Percentiles rank a stretch among this genome's conserved stretches.
Conservation (phyloP, 2,329 filamentous ascomycete species). For the Leptographium procerum region DNA sequence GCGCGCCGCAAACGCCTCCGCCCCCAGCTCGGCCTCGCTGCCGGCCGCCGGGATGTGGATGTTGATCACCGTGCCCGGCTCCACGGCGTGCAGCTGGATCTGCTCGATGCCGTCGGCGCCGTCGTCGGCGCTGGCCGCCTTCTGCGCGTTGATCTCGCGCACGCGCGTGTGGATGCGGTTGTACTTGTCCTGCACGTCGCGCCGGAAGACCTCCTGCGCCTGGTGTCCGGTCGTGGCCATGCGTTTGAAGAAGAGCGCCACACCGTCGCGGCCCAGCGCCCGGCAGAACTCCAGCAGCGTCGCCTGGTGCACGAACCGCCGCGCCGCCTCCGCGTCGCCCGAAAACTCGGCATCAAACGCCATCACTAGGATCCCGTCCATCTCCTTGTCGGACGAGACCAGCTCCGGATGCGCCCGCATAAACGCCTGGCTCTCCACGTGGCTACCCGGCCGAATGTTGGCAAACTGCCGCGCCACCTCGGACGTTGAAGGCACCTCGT, state of each 20-base stretch:
- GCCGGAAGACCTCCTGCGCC: constrained; percentile 79
- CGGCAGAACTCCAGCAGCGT: constrained; percentile 91
- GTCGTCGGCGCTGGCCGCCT: constrained; percentile 23
- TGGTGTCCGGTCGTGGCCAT: constrained; percentile 84
- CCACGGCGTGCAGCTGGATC: constrained; percentile 93
- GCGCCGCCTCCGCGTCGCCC: constrained; percentile 61
- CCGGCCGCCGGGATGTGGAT: constrained; percentile 66
- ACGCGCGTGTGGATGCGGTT: constrained; percentile 67
- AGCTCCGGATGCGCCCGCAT: constrained; percentile 69
- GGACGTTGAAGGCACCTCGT: constrained; percentile 66
- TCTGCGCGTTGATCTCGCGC: constrained; percentile 53
- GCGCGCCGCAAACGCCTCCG: constrained; percentile 51
- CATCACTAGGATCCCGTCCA: constrained; percentile 80
- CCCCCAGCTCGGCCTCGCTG: constrained; percentile 54
- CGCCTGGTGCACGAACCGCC: constrained; percentile 86
- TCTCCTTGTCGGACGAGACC: constrained; percentile 41
- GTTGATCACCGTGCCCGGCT: constrained; percentile 83
- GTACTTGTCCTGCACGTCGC: constrained; percentile 87
- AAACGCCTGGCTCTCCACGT: constrained; percentile 61
- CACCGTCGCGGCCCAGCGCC: constrained; percentile 76
- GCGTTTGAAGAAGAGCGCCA: constrained; percentile 89
- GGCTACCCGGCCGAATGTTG: constrained; percentile 64
- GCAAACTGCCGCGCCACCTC: constrained; percentile 71
- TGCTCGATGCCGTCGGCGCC: constrained; percentile 64
- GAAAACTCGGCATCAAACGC: constrained; percentile 83